These are phyloP conservation scores for Microbotryum silenes-acaulis DNA, from an alignment of 1,284 basidiomycete species.

Conservation along the genomic window DNA sequence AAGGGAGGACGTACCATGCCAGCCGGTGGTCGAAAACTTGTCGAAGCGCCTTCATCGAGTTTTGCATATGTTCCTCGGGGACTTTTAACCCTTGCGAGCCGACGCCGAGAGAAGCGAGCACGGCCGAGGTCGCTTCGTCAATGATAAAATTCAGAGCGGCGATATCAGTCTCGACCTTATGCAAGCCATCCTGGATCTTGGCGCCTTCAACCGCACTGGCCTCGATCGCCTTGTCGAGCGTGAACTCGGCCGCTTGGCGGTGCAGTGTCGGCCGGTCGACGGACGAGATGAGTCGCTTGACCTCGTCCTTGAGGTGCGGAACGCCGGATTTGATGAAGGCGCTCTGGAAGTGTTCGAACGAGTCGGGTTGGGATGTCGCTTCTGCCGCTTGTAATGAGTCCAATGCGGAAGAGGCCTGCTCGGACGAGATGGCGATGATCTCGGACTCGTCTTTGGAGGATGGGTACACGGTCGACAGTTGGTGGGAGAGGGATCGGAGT, in stretches of 20 bases:
- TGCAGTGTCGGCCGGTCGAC: conserved; percentile 5
- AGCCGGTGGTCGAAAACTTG: conserved; percentile 12
- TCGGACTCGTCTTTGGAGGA: background rate
- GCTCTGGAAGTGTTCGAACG: conserved; percentile 17
- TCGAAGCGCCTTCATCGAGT: conserved; percentile 3
- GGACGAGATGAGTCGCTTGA: background rate
- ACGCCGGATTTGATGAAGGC: conserved; percentile 18
- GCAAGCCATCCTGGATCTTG: conserved; percentile 10
- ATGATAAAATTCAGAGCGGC: conserved; percentile 12
- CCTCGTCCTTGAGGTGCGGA: conserved; percentile 12
- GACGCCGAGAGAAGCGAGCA: conserved; percentile 11
- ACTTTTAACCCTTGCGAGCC: conserved; percentile 12
- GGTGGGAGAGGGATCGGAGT: conserved; percentile 12
- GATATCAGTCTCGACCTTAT: conserved; percentile 6
- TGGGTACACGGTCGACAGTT: conserved; percentile 14
- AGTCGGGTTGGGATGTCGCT: background rate
- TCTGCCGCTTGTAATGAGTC: conserved; percentile 8
- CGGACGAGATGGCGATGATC: conserved; percentile 14
- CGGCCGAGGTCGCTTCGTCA: background rate
- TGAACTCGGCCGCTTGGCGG: conserved; percentile 10
- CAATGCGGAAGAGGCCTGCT: conserved; percentile 18
- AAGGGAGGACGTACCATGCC: conserved; percentile 25
- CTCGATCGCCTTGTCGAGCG: conserved; percentile 12
- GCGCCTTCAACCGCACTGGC: conserved; percentile 18
- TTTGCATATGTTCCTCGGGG: conserved; percentile 11